These are phyloP conservation scores for Entoloma clypeatum DNA, from an alignment of 1,284 basidiomycete genomes.

Conservation along the genomic window DNA sequence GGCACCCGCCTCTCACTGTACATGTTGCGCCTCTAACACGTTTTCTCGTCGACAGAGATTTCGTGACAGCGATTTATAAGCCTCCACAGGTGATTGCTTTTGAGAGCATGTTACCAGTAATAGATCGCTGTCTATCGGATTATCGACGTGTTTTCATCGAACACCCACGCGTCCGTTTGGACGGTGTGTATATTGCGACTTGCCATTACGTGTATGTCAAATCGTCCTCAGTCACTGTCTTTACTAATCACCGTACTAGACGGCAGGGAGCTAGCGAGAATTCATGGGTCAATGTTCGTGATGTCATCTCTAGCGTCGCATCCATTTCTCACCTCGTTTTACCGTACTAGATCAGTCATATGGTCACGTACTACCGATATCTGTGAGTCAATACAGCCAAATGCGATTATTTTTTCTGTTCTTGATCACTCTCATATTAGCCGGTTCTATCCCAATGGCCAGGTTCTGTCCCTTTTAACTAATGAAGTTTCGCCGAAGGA, in stretches of 20 bases:
- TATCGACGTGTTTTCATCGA: conserved; percentile 77
- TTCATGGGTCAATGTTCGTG: conserved; percentile 80
- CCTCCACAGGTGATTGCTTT: conserved; percentile 65
- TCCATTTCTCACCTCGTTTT: conserved; percentile 2
- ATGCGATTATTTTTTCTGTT: not conserved
- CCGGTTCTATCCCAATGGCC: conserved; percentile 86
- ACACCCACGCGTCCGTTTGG: conserved; percentile 77
- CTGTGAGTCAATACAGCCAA: conserved; percentile 46
- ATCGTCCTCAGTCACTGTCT: conserved; percentile 1
- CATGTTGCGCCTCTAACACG: conserved; percentile 5
- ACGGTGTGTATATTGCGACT: conserved; percentile 87
- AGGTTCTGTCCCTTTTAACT: conserved; percentile 81
- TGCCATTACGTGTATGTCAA: conserved; percentile 75
- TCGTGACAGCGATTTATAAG: conserved; percentile 58
- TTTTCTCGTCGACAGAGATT: conserved; percentile 37
- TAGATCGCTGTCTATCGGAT: conserved; percentile 53
- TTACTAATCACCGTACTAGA: conserved; percentile 35
- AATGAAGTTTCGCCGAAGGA: conserved; percentile 81
- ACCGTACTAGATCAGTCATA: conserved; percentile 53
- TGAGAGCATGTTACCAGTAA: conserved; percentile 43
- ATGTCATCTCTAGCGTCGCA: conserved; percentile 24
- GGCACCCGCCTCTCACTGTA: conserved; percentile 19
- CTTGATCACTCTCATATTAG: conserved; percentile 36
- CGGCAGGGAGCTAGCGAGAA: conserved; percentile 78
- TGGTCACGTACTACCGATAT: conserved; percentile 82